phyloP scores from a whole-genome alignment of 495 filamentous ascomycete genomes.

The Aspergillus carlsbadensis region DNA sequence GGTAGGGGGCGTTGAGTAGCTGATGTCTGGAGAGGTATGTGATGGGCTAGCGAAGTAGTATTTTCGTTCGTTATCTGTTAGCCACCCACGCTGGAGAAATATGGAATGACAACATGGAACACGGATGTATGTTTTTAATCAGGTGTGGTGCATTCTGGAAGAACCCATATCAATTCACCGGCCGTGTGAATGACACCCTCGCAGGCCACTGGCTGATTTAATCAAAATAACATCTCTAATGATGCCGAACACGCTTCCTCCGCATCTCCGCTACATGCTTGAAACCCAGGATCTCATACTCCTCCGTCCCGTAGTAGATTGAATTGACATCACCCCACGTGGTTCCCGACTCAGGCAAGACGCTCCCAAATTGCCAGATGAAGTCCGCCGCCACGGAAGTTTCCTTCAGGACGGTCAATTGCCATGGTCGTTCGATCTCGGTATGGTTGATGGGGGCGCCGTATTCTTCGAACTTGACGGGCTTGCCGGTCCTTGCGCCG shows the following conservation, averaged over 20 bases:
- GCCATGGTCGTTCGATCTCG: constrained; percentile 8
- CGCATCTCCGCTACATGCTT: constrained; percentile 6
- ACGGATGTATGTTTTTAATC: too few relatives aligned
- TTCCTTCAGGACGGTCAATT: constrained; percentile 3
- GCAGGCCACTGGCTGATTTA: too few relatives aligned
- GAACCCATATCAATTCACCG: too few relatives aligned
- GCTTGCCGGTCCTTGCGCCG: constrained; percentile 57
- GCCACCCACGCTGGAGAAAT: too few relatives aligned
- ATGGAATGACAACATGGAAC: too few relatives aligned
- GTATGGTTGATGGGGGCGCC: constrained; percentile 28
- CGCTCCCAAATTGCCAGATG: constrained; percentile 12
- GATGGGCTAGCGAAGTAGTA: too few relatives aligned
- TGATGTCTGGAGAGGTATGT: too few relatives aligned
- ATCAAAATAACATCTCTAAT: too few relatives aligned
- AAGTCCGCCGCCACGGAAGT: constrained; percentile 5
- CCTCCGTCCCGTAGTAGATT: constrained; percentile 11
- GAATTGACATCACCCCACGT: constrained; percentile 9
- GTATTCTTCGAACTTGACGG: constrained; percentile 69
- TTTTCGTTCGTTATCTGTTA: too few relatives aligned
- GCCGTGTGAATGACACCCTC: too few relatives aligned
- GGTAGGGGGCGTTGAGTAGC: neutral
- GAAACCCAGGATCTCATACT: constrained; percentile 7
- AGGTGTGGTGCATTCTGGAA: too few relatives aligned
- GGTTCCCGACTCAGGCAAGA: neutral
- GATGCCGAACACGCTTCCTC: neutral